A percentile compares a stretch with the other conserved stretches of the same genome.
These are phyloP conservation scores for Naumovozyma castellii DNA, from an alignment of 805 yeast genomes.

Conservation along the genomic window DNA sequence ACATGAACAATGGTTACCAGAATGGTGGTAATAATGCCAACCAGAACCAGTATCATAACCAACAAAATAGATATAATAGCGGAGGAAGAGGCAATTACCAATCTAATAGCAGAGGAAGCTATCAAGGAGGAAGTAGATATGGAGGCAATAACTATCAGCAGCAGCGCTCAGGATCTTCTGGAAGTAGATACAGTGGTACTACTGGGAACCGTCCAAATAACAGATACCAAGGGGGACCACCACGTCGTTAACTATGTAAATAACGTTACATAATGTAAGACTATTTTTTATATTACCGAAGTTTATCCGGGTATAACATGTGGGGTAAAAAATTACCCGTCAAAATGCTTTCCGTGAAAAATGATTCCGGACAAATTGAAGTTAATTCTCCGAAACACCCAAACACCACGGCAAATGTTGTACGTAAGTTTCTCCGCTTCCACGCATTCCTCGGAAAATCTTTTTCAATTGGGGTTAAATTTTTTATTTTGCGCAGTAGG, in stretches of 20 bases:
- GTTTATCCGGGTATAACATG: not conserved
- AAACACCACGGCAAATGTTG: too few species aligned
- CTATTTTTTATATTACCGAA: not conserved
- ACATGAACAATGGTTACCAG: constrained; percentile 8
- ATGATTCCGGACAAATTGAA: too few species aligned
- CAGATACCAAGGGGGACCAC: not conserved
- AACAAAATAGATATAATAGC: constrained; percentile 11
- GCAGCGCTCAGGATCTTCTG: not conserved
- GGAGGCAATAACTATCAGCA: not conserved
- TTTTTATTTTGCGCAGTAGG: too few species aligned
- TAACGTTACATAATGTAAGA: not conserved
- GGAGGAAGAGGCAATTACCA: constrained; percentile 3
- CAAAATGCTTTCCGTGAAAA: not conserved
- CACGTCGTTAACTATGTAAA: not conserved
- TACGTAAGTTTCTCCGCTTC: too few species aligned
- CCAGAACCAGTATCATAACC: not conserved
- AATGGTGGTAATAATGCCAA: constrained; percentile 2
- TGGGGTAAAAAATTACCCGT: not conserved
- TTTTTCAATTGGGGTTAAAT: too few species aligned
- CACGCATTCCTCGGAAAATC: too few species aligned
- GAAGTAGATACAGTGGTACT: not conserved
- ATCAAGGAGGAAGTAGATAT: not conserved
- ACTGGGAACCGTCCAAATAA: not conserved
- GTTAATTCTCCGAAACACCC: too few species aligned
- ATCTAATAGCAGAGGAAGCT: not conserved